Base-by-base conservation (phyloP, 1,284 basidiomycete genomes). In the Prillingera fragicola region DNA sequence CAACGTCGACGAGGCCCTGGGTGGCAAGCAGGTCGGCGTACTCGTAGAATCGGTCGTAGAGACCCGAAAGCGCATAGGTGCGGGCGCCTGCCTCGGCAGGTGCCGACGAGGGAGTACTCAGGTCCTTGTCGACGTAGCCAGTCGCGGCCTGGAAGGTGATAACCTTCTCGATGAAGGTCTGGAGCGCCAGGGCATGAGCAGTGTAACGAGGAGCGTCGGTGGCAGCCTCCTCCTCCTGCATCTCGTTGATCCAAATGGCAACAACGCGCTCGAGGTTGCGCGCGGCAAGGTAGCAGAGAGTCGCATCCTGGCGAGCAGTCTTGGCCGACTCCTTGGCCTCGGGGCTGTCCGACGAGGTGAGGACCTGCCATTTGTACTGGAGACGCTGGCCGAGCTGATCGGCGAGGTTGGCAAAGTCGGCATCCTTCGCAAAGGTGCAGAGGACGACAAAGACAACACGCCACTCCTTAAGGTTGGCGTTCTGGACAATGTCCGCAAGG, bases 161-260 rank as follows among this genome's bases (percentile, higher is more conserved):
- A 32, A 97, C 90, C 74, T 98, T 98, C 72, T 98, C 94, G 62
- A 97, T 81, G 73, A 98, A 94, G 0, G 85, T 85, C 70, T 97
- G 91, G 25, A 98, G 74, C 1, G 92, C 90, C 37, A 83, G 79
- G 0, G 85, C 89, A 60, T 94, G 91, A 0, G 86, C 84, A 8
- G 88, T 83, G 68, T 92, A 96, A 9, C 76, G 75, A 2, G 85
- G 84, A 1, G 53, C 43, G 7, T 54, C 40, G 1, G 60, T 37
- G 7, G 56, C 43, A 41, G 75, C 75, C 74, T 96, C 91, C 54
- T 96, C 91, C 65, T 96, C 91, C 6, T 72, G 72, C 73, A 96
- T 77, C 73, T 97, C 90, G 56, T 92, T 88, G 45, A 80, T 78
- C 94, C 94, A 98, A 59, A 98, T 91, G 49, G 80, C 82, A 25